phyloP scores from a whole-genome alignment of 73 alveolate species.

The Tetrahymena thermophila region DNA sequence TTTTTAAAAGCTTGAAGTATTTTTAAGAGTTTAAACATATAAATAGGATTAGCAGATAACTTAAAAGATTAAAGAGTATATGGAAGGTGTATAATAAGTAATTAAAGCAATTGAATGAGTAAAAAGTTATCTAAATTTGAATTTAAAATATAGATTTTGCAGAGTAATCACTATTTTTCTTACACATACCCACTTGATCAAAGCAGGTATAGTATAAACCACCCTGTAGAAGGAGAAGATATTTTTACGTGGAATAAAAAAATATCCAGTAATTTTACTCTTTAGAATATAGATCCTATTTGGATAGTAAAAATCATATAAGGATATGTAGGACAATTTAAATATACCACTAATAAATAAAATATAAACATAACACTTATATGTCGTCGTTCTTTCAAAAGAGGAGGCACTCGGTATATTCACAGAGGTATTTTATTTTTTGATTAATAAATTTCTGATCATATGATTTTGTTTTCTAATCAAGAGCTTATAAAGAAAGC shows the following conservation, averaged over 20 bases:
- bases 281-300: not conserved
- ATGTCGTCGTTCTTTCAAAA: not conserved
- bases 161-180: not conserved
- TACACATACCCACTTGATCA: not conserved
- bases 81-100: not conserved
- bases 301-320: not conserved
- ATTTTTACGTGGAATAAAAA: not conserved
- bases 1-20: not conserved
- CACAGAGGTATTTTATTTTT: not conserved
- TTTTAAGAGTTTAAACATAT: not conserved
- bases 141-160: not conserved
- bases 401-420: not conserved
- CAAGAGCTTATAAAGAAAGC: not conserved
- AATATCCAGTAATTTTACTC: not conserved
- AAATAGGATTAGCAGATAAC: not conserved
- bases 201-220: not conserved
- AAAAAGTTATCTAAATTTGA: not conserved
- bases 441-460: not conserved
- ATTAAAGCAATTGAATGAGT: not conserved
- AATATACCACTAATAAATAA: not conserved
- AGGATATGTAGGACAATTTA: not conserved
- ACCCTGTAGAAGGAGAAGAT: not conserved
- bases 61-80: not conserved
- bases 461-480: not conserved
- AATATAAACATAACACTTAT: not conserved